Percentiles rank a stretch among this genome's conserved stretches.
Conservation (phyloP, 2,329 filamentous ascomycete species). For the Aphanocladium album region DNA sequence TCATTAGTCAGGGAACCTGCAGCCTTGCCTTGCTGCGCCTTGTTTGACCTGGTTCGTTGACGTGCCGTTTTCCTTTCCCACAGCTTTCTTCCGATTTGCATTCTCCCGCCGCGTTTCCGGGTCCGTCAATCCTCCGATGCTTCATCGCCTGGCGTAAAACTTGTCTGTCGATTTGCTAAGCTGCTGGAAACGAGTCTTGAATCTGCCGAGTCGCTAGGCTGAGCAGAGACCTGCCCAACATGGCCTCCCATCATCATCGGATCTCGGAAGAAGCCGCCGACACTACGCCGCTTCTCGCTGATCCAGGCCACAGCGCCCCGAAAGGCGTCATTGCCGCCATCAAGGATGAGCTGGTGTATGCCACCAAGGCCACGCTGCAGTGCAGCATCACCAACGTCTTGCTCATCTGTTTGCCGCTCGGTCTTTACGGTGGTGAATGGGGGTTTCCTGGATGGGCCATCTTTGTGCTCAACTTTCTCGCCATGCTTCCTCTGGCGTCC, state of each 20-base stretch:
- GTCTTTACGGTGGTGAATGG: conserved; percentile 50
- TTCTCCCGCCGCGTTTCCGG: neutral
- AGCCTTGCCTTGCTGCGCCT: conserved; percentile 7
- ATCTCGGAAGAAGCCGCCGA: neutral
- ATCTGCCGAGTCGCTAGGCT: neutral
- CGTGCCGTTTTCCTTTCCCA: neutral
- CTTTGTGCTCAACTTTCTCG: conserved; percentile 59
- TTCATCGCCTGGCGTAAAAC: neutral
- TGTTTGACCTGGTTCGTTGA: neutral
- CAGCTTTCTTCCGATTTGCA: neutral
- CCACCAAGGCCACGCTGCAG: conserved; percentile 10
- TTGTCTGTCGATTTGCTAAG: neutral
- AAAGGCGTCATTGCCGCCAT: neutral
- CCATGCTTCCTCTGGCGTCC: conserved; percentile 57
- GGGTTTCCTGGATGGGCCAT: conserved; percentile 41
- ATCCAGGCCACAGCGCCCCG: neutral
- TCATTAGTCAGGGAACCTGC: neutral
- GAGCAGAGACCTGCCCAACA: neutral
- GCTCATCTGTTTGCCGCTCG: conserved; percentile 59
- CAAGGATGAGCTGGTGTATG: conserved; percentile 8
- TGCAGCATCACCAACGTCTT: conserved; percentile 43
- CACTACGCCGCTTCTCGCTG: conserved; percentile 5
- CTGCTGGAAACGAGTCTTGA: neutral
- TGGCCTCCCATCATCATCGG: neutral
- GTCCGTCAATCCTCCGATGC: neutral